Evolutionary conservation across 495 filamentous ascomycete species (phyloP), one percentile per base, ranked within the genome.

Genomic region (Hypomontagnella submonticulosa): DNA sequence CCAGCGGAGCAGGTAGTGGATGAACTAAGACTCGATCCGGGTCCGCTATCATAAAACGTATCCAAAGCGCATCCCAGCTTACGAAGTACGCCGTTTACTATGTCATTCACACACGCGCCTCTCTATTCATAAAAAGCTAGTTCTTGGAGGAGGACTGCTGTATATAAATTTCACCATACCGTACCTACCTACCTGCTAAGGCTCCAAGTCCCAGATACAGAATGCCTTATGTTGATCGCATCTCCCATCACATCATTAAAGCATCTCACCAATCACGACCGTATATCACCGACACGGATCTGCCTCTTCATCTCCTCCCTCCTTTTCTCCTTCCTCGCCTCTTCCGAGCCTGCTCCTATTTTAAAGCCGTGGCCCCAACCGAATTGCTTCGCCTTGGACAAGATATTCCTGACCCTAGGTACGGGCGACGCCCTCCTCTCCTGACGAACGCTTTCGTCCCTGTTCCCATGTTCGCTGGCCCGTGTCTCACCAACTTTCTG

Each of bases 351-450:
- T 16, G 34, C 49, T 12, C 55, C 61, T 18, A 70, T 49, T 6
- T 58, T 65, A 12, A 61, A 11, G 9, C 54, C 51, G n/a, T 38
- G 58, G 30, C 53, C 54, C 11, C 59, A 41, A 6, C 49, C 27
- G n/a, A 69, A 27, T 42, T 57, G 51, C 38, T 67, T 71, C 32
- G 71, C 69, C 61, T 50, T 72, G 0, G 60, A 59, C 18, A 74
- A 27, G 1, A 72, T 46, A 16, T 41, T 52, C 61, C 49, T 74
- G n/a, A 65, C 53, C 56, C 37, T 62, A 0, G 69, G 69, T 0
- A 44, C 18, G 1, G 65, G 12, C 20, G 33, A 33, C 16, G 15
- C 12, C 61, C 46, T 23, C n/a, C 48, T 50, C 30, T 43, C 16
- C 27, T 16, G 37, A 10, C 9, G n/a, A n/a, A n/a, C n/a, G n/a